Evolutionary conservation across 1,284 basidiomycete genomes (phyloP), one percentile per base, ranked within the genome.

Genomic region (Rhodofomes roseus): DNA sequence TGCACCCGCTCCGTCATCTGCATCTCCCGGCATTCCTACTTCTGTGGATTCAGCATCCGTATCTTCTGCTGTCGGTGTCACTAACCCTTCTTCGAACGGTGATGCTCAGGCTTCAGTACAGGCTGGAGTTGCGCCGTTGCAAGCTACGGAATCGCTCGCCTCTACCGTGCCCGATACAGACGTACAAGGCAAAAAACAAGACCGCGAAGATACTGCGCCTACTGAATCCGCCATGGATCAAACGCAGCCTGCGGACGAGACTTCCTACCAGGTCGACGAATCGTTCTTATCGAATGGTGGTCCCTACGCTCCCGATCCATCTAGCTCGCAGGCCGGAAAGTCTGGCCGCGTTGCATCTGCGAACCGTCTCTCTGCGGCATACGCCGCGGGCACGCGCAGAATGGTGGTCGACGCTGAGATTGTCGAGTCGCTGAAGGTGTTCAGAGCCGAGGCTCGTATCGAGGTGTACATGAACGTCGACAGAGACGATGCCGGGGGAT

Each of bases 351-450:
- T 77, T 2, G 84, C 89, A 8, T 90, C 89, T 51, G 86, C 89
- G 27, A 92, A 92, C 67, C 84, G 89, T n/a, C 74, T 98, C n/a
- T 96, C 93, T 14, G 92, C 98, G 68, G 90, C 96, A 0, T 99
- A 96, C 73, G 94, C 95, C 62, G 89, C 89, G 44, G 93, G 93
- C 53, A 87, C 88, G 59, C 82, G 93, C 59, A 83, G 96, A 39
- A 80, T 99, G 51, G 89, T 96, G 27, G 82, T 98, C 61, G 92
- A 98, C 73, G 91, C 96, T 2, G 89, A 91, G 60, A 86, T 92
- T 23, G 92, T 98, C 37, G 86, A 92, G 48, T 83, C 81, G 60
- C 80, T 99, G 58, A 89, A 84, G 66, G 84, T 99, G 14, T 90
- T 85, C 75, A 83, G 96, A 55, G 81, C 81, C 34, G 90, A 94